phyloP scores from a whole-genome alignment of 768 basidiomycete species.

The Multifurca ochricompacta region DNA sequence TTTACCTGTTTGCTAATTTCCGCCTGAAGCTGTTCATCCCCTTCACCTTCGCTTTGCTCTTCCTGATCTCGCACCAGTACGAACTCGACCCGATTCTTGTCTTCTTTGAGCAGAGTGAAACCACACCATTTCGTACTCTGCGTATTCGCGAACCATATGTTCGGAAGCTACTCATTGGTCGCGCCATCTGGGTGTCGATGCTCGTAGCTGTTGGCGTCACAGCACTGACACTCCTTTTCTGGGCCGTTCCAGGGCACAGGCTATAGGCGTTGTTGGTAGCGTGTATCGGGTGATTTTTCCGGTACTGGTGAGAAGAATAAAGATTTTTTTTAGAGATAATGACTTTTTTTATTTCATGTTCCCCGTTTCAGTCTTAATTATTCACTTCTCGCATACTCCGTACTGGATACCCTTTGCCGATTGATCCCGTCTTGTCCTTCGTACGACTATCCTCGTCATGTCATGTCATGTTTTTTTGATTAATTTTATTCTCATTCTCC shows the following conservation, averaged over 20 bases:
- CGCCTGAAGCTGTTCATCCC: constrained; percentile 79
- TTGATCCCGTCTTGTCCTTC: not conserved
- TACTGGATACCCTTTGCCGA: constrained; percentile 14
- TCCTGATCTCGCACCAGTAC: constrained; percentile 93
- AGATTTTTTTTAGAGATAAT: not conserved
- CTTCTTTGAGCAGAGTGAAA: constrained; percentile 89
- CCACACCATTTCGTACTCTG: constrained; percentile 92
- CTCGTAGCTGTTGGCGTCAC: constrained; percentile 71
- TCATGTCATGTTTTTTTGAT: constrained; percentile 5
- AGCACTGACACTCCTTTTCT: constrained; percentile 85
- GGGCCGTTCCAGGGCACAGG: constrained; percentile 91
- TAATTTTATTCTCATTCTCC: constrained; percentile 12
- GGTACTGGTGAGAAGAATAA: not conserved
- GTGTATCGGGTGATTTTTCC: not conserved
- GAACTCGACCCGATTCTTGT: constrained; percentile 95
- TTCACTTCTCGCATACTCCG: not conserved
- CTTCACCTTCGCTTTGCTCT: constrained; percentile 81
- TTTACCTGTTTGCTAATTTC: constrained; percentile 9
- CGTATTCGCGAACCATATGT: constrained; percentile 92
- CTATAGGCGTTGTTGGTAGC: constrained; percentile 37
- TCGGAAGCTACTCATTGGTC: constrained; percentile 77
- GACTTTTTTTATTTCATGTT: not conserved
- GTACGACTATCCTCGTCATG: constrained; percentile 2
- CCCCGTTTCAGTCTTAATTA: constrained; percentile 1
- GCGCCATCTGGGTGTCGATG: constrained; percentile 85